Percentiles rank a stretch among this genome's conserved stretches.
These are phyloP conservation scores for Leccinellum luteum DNA, from an alignment of 768 basidiomycete genomes.

Conservation along the genomic window DNA sequence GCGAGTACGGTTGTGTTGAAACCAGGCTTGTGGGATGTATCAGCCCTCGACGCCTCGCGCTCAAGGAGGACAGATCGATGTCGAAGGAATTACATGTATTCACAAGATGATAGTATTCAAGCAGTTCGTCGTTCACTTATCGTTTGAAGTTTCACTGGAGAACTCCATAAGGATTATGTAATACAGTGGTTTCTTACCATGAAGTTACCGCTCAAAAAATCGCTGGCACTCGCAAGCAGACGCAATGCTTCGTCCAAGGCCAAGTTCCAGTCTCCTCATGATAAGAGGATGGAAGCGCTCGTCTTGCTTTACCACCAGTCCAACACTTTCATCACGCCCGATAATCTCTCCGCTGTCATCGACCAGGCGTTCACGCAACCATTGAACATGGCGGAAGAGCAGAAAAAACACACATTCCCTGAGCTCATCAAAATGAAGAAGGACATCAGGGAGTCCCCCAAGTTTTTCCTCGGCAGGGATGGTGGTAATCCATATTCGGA, in stretches of 20 bases:
- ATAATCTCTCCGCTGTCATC: constrained; percentile 63
- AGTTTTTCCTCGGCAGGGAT: constrained; percentile 31
- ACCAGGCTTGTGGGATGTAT: background rate
- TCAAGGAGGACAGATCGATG: background rate
- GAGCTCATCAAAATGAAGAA: constrained; percentile 19
- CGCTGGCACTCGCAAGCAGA: constrained; percentile 5
- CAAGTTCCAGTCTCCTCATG: constrained; percentile 16
- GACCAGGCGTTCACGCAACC: constrained; percentile 55
- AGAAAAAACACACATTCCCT: constrained; percentile 8
- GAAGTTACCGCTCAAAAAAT: constrained; percentile 10
- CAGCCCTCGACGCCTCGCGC: background rate
- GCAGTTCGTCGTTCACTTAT: background rate
- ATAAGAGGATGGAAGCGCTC: constrained; percentile 61
- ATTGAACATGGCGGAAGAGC: constrained; percentile 15
- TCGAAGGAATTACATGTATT: background rate
- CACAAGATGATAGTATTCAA: background rate
- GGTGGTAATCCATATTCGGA: constrained; percentile 10
- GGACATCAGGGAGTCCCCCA: constrained; percentile 11
- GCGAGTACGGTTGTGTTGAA: background rate
- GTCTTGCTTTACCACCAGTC: constrained; percentile 78
- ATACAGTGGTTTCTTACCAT: constrained; percentile 12
- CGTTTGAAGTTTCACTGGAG: background rate
- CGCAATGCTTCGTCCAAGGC: constrained; percentile 23
- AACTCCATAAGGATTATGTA: constrained; percentile 16
- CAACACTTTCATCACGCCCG: constrained; percentile 65